A percentile compares a stretch with the other conserved stretches of the same genome.
These are phyloP conservation scores for Pholiota adiposa DNA, from an alignment of 1,284 basidiomycete genomes.

Conservation along the genomic window DNA sequence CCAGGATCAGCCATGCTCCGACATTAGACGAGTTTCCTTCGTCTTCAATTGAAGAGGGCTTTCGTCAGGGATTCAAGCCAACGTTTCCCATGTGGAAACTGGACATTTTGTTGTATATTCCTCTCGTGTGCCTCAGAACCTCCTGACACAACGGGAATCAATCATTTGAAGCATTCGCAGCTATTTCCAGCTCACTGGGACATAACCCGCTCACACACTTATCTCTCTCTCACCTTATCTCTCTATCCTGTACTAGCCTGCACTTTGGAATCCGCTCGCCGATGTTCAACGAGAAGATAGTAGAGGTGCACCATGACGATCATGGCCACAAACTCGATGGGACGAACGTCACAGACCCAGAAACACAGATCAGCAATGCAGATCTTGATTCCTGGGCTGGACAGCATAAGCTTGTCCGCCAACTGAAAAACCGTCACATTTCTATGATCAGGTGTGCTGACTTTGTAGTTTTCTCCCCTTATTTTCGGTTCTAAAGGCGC, in stretches of 20 bases:
- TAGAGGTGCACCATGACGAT: not conserved
- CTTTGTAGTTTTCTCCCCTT: not conserved
- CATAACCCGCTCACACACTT: not conserved
- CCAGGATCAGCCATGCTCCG: too few species aligned
- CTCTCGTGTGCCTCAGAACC: not conserved
- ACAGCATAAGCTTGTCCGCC: constrained; percentile 46
- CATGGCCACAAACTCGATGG: not conserved
- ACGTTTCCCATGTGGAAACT: not conserved
- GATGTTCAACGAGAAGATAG: not conserved
- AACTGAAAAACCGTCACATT: constrained; percentile 70
- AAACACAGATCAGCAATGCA: not conserved
- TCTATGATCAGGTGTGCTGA: constrained; percentile 67
- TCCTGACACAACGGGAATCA: not conserved
- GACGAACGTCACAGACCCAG: not conserved
- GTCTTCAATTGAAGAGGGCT: too few species aligned
- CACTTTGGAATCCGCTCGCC: not conserved
- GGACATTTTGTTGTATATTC: not conserved
- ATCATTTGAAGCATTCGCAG: not conserved
- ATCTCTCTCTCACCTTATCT: not conserved
- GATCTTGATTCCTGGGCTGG: constrained; percentile 19
- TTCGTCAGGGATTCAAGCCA: not conserved
- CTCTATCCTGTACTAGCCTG: not conserved
- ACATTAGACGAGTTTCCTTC: too few species aligned
- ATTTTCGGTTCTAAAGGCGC: constrained; percentile 1
- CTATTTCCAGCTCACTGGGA: not conserved